Evolutionary conservation across 768 basidiomycete genomes (phyloP), one percentile per base, ranked within the genome.

Genomic region (Mycena alexandri): DNA sequence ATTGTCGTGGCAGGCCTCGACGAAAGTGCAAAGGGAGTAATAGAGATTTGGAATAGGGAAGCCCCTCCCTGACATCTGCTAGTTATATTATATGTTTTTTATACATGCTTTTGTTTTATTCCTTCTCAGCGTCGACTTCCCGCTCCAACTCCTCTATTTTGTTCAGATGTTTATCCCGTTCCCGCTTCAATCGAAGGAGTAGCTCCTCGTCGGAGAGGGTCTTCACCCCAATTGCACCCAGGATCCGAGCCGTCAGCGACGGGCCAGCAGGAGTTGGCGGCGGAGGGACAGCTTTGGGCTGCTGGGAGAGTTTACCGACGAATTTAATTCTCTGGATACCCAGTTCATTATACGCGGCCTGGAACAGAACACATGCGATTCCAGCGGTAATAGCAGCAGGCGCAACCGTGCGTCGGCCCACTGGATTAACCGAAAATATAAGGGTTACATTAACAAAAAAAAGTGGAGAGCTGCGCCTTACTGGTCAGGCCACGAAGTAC

Each of bases 181-280:
- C 84, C 58, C 79, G 80, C 74, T 85, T 88, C 73, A 95, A 74
- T 65, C 83, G 85, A 33, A 76, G 75, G 57, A 94, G 70, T 70
- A 93, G 93, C 67, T 92, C 90, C 53, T 94, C 90, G 69, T 95
- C 89, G 8, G 92, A 84, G 5, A 95, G 73, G 56, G 80, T 83
- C 38, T 79, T 80, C 22, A 93, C 74, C 1, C 91, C 88, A 43
- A 93, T 69, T 6, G 77, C 47, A 19, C 70, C 71, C 65, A 89
- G 70, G 5, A 90, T 65, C 12, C 81, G 80, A 52, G 87, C 80
- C 21, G 76, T 72, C 17, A 80, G 65, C 9, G 84, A 68, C 62
- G 38, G 61, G 48, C 63, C 34, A 24, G 34, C 2, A n/a, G 36
- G 41, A 22, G 44, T 46, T 65, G 70, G 9, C 54, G 38, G 5